Conservation (phyloP, 2,329 filamentous ascomycete species). For the Neocatenulostroma microsporum region DNA sequence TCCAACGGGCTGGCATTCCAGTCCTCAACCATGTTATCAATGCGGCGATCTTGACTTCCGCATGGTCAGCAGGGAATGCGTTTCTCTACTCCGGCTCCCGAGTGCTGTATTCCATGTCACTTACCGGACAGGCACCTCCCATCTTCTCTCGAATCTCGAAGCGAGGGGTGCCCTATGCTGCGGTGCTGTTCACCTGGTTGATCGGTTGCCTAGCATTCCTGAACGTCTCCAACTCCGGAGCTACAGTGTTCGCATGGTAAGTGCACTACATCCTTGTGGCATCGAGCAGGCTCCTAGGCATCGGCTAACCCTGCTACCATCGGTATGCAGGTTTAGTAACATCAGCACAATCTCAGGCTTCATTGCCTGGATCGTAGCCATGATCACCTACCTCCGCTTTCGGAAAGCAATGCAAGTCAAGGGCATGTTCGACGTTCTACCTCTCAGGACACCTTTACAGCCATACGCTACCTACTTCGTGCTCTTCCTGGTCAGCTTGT, state of each 20-base stretch:
- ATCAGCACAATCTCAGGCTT: slow-evolving; percentile 33
- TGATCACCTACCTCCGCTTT: slow-evolving; percentile 45
- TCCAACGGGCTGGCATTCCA: slow-evolving; percentile 53
- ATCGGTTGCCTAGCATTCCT: slow-evolving; percentile 32
- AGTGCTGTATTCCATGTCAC: slow-evolving; percentile 47
- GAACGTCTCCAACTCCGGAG: slow-evolving; percentile 30
- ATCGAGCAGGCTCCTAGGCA: too few relatives aligned
- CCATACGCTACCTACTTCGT: slow-evolving; percentile 48
- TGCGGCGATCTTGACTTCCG: slow-evolving; percentile 59
- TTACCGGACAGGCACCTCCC: slow-evolving; percentile 57
- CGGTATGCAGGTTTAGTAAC: too few relatives aligned
- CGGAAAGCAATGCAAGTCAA: slow-evolving; percentile 47
- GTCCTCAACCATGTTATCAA: slow-evolving; percentile 60
- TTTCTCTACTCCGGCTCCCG: slow-evolving; percentile 48
- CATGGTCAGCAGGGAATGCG: slow-evolving; percentile 50
- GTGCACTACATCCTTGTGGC: too few relatives aligned
- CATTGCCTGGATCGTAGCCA: slow-evolving; percentile 32
- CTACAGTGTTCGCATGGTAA: slow-evolving; percentile 36
- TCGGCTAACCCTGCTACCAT: too few relatives aligned
- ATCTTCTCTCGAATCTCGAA: slow-evolving; percentile 38
- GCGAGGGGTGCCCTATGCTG: slow-evolving; percentile 47
- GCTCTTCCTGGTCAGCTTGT: slow-evolving; percentile 39
- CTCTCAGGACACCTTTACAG: slow-evolving; percentile 45
- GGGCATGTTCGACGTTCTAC: slow-evolving; percentile 36
- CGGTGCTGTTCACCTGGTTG: slow-evolving; percentile 35